Evolutionary conservation across 225 moss, liverwort and hornwort species (phyloP).

Genomic region (Ulota crispa): DNA sequence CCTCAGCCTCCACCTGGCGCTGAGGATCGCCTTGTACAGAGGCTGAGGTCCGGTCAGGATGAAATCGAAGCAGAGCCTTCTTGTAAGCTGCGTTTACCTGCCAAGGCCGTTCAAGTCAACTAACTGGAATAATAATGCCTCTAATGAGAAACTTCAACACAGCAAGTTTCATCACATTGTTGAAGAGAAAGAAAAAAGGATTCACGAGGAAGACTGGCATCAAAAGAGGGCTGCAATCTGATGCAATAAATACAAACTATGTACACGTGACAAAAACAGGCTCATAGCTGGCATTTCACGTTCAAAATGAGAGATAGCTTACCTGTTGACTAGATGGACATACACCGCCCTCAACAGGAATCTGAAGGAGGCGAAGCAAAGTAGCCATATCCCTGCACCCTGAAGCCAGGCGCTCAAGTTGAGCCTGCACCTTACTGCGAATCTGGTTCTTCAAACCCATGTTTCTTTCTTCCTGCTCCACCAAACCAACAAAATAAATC

Average conservation of each 20-base stretch:
- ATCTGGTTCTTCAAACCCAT: conserved; percentile 83
- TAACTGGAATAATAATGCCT: neutral
- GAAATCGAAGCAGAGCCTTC: conserved; percentile 83
- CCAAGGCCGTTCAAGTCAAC: neutral
- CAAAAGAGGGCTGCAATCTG: neutral
- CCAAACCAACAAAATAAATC: conserved; percentile 23
- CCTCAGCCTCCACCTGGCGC: conserved; percentile 94
- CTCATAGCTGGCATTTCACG: neutral
- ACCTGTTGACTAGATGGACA: conserved; percentile 72
- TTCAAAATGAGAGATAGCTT: neutral
- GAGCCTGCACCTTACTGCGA: conserved; percentile 71
- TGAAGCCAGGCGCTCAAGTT: conserved; percentile 71
- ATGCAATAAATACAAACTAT: neutral
- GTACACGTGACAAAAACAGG: neutral
- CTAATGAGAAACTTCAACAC: neutral
- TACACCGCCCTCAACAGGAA: conserved; percentile 76
- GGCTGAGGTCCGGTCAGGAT: conserved; percentile 86
- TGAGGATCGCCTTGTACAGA: conserved; percentile 69
- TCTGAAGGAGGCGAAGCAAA: conserved; percentile 75
- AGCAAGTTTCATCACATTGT: neutral
- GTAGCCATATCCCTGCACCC: conserved; percentile 72
- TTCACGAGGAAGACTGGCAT: neutral
- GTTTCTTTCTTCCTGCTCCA: conserved; percentile 77
- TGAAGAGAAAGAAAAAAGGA: neutral
- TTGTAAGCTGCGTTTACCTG: conserved; percentile 95